Evolutionary conservation across 805 yeast species (phyloP).

Genomic region (Yarrowia sp.): DNA sequence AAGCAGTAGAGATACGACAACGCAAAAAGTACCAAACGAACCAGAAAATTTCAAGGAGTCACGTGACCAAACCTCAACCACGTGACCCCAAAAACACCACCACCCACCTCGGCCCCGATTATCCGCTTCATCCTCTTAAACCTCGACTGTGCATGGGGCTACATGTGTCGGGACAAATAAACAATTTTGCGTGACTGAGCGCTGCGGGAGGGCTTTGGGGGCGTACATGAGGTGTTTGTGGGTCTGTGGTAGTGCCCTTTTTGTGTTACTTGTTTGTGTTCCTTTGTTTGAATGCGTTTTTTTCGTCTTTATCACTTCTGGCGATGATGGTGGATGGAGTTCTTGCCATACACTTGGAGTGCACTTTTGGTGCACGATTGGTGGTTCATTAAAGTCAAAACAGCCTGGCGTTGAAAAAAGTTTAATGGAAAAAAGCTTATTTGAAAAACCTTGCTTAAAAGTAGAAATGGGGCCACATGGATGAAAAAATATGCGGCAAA

Average conservation of each 20-base stretch:
- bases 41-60: not conserved
- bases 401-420: not conserved
- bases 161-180: constrained; percentile 34
- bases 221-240: not conserved
- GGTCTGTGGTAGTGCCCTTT: not conserved
- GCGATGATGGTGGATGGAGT: not conserved
- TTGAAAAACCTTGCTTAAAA: too few species aligned
- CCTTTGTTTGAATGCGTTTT: not conserved
- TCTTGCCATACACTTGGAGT: constrained; percentile 1
- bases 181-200: constrained; percentile 21
- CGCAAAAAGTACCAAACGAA: not conserved
- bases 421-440: too few species aligned
- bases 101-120: too few species aligned
- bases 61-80: not conserved
- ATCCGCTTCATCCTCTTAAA: not conserved
- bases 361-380: constrained; percentile 30
- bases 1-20: not conserved
- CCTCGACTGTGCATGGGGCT: constrained; percentile 23
- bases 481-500: too few species aligned
- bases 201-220: constrained; percentile 10
- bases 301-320: not conserved
- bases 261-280: not conserved
- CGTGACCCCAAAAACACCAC: too few species aligned
- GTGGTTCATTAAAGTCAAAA: constrained; percentile 27
- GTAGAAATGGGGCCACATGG: too few species aligned